Percentiles rank a stretch among this genome's conserved stretches.
Conservation (phyloP, 768 basidiomycete genomes). For the Leccinum subtestaceum region DNA sequence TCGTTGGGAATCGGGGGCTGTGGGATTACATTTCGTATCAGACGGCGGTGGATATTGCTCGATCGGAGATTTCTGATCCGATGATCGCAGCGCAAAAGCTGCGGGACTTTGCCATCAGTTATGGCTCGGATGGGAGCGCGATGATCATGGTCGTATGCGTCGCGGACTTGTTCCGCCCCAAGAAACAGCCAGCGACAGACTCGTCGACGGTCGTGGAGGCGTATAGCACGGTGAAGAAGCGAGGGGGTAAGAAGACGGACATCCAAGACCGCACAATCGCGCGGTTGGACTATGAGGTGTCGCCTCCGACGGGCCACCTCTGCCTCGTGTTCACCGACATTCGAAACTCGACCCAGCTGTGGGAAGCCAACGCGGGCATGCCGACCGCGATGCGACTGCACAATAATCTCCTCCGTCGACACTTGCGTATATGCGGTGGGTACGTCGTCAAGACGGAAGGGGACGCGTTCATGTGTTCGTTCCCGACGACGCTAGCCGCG, state of each 20-base stretch:
- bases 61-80: conserved; percentile 62
- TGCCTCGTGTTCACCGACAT: conserved; percentile 98
- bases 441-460: conserved; percentile 99
- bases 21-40: conserved; percentile 96
- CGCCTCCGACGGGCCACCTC: conserved; percentile 78
- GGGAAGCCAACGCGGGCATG: conserved; percentile 97
- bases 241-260: conserved; percentile 43
- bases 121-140: conserved; percentile 87
- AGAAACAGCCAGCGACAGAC: conserved; percentile 38
- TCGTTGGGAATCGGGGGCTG: conserved; percentile 87
- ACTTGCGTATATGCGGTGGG: conserved; percentile 86
- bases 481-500: conserved; percentile 83
- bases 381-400: conserved; percentile 89
- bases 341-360: conserved; percentile 91
- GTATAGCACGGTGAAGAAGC: conserved; percentile 30
- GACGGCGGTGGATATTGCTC: conserved; percentile 94
- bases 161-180: conserved; percentile 67
- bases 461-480: conserved; percentile 98
- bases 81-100: conserved; percentile 96
- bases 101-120: conserved; percentile 94
- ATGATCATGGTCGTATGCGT: conserved; percentile 98
- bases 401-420: conserved; percentile 80
- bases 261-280: conserved; percentile 56
- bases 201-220: conserved; percentile 37
- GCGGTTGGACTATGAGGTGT: conserved; percentile 73